Percentiles rank a stretch among this genome's conserved stretches.
These are phyloP conservation scores for Rubus idaeus DNA, from an alignment of 306 rosid genomes.

Conservation along the genomic window DNA sequence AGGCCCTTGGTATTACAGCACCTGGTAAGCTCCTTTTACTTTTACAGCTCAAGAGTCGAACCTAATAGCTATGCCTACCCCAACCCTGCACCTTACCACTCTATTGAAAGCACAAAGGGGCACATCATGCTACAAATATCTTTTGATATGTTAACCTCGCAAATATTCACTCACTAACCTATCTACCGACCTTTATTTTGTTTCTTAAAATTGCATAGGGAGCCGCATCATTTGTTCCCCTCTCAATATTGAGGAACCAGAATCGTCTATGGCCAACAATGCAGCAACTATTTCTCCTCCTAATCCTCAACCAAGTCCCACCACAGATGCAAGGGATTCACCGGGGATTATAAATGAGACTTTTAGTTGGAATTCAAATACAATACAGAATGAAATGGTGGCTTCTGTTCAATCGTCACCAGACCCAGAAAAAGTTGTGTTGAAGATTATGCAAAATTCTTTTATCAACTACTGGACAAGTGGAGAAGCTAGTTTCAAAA, in stretches of 20 bases:
- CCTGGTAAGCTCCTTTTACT: slow-evolving; percentile 35
- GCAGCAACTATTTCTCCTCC: slow-evolving; percentile 16
- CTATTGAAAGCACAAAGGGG: background rate
- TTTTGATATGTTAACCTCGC: background rate
- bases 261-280: slow-evolving; percentile 4
- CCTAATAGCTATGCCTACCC: background rate
- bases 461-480: slow-evolving; percentile 26
- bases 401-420: slow-evolving; percentile 29
- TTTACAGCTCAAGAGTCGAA: background rate
- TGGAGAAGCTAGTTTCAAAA: slow-evolving; percentile 17
- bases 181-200: background rate
- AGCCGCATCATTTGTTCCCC: background rate
- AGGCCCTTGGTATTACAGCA: slow-evolving; percentile 28
- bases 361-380: slow-evolving; percentile 17
- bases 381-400: slow-evolving; percentile 25
- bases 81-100: background rate
- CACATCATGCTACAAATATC: background rate
- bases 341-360: slow-evolving; percentile 19
- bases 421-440: slow-evolving; percentile 54
- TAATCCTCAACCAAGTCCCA: slow-evolving; percentile 26
- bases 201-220: slow-evolving; percentile 15
- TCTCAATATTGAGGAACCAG: slow-evolving; percentile 16
- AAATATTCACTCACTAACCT: background rate
- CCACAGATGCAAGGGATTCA: slow-evolving; percentile 27
- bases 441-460: slow-evolving; percentile 37